phyloP scores from a whole-genome alignment of 768 basidiomycete genomes.

The Clitopilus hobsonii region DNA sequence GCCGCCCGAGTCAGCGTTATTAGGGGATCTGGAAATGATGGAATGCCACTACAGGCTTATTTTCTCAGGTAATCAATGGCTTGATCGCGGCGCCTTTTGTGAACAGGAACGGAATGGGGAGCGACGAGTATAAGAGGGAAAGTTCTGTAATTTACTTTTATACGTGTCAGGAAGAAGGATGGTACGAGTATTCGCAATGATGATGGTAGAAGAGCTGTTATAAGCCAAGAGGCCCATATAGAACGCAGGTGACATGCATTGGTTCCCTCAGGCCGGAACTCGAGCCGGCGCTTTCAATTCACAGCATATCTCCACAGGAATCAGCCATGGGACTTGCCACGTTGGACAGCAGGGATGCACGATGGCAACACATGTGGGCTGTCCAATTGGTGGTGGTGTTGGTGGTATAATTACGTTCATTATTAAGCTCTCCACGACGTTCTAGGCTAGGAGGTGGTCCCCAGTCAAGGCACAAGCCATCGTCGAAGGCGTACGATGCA shows the following conservation, averaged over 20 bases:
- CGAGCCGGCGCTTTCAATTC: not conserved
- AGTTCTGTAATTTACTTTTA: not conserved
- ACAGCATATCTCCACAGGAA: conserved; percentile 1
- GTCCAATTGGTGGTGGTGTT: not conserved
- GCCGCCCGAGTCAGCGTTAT: not conserved
- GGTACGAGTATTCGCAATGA: not conserved
- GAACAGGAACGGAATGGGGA: not conserved
- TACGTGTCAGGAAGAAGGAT: not conserved
- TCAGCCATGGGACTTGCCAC: not conserved
- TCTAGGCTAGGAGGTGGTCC: too few relatives aligned
- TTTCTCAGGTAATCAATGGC: not conserved
- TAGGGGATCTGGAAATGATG: not conserved
- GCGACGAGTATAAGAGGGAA: not conserved
- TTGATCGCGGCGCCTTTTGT: not conserved
- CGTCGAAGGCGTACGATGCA: too few relatives aligned
- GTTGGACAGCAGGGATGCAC: not conserved
- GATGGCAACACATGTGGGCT: not conserved
- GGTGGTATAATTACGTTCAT: not conserved
- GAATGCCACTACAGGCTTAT: not conserved
- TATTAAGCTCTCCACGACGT: not conserved
- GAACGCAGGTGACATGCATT: not conserved
- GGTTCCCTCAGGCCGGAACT: not conserved
- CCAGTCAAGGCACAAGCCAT: too few relatives aligned
- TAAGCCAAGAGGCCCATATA: not conserved
- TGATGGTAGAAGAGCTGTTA: not conserved